These are phyloP conservation scores for Arachis stenosperma DNA, from an alignment of 306 rosid species.

Conservation along the genomic window DNA sequence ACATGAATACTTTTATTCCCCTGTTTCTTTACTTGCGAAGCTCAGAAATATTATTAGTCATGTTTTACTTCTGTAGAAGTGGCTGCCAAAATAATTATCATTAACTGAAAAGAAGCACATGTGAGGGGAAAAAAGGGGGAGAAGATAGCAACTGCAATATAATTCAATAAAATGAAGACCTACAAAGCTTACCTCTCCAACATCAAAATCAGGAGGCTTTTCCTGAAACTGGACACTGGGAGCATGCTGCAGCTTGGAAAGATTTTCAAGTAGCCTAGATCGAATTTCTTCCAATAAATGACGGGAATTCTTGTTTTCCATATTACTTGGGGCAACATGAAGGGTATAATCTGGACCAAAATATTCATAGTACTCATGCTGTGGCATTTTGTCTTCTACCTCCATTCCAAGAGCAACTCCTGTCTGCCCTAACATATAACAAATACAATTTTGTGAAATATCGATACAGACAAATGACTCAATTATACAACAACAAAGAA, in stretches of 20 bases:
- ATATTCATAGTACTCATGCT: conserved; percentile 87
- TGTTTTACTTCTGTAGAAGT: background rate
- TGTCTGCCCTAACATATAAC: conserved; percentile 63
- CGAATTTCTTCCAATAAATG: conserved; percentile 70
- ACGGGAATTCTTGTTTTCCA: conserved; percentile 90
- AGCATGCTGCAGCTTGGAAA: conserved; percentile 84
- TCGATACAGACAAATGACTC: conserved; percentile 9
- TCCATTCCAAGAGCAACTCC: conserved; percentile 94
- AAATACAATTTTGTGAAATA: conserved; percentile 28
- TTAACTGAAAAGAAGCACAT: background rate
- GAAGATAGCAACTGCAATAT: conserved; percentile 8
- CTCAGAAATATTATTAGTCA: background rate
- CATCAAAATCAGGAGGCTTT: conserved; percentile 80
- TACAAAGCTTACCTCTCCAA: conserved; percentile 65
- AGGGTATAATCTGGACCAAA: conserved; percentile 93
- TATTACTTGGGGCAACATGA: conserved; percentile 96
- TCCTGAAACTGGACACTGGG: conserved; percentile 87
- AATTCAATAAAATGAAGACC: conserved; percentile 3
- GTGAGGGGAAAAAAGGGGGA: background rate
- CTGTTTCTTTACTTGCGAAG: background rate
- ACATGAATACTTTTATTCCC: background rate
- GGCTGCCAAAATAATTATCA: background rate
- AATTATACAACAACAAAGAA: background rate
- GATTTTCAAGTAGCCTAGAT: conserved; percentile 75
- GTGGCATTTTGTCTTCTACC: conserved; percentile 94